Percentiles rank a stretch among this genome's conserved stretches.
These are phyloP conservation scores for Gymnopus androsaceus DNA, from an alignment of 1,284 basidiomycete genomes.

Conservation along the genomic window DNA sequence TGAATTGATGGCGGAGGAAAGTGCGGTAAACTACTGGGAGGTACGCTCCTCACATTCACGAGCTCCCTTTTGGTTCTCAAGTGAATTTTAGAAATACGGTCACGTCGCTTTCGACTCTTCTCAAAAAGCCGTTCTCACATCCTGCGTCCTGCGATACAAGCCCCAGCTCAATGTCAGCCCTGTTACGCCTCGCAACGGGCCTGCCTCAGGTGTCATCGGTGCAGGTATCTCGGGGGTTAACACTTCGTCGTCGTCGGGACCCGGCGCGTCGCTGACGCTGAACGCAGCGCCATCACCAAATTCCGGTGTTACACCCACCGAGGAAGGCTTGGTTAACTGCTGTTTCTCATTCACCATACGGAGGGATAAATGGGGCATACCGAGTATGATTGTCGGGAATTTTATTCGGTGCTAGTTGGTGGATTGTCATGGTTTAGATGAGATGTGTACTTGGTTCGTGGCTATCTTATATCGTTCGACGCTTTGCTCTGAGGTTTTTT, in stretches of 20 bases:
- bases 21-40: conserved; percentile 98
- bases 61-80: background rate
- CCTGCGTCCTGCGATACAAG: conserved; percentile 86
- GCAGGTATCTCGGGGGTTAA: conserved; percentile 8
- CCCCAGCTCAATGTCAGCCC: conserved; percentile 36
- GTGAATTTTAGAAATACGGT: conserved; percentile 75
- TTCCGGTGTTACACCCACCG: conserved; percentile 35
- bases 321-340: conserved; percentile 83
- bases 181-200: conserved; percentile 1
- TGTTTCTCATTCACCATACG: conserved; percentile 96
- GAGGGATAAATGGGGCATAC: conserved; percentile 88
- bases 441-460: background rate
- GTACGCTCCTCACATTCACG: conserved; percentile 36
- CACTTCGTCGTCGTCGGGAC: conserved; percentile 9
- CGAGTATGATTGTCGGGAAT: conserved; percentile 90
- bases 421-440: no score
- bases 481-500: no score
- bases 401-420: conserved; percentile 64
- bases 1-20: conserved; percentile 95
- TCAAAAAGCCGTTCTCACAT: conserved; percentile 91
- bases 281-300: background rate
- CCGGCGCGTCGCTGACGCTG: conserved; percentile 6
- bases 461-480: no score
- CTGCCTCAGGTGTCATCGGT: background rate
- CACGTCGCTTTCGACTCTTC: conserved; percentile 90